Conservation (phyloP, 75 land plant species). For the Pinus albicaulis region DNA sequence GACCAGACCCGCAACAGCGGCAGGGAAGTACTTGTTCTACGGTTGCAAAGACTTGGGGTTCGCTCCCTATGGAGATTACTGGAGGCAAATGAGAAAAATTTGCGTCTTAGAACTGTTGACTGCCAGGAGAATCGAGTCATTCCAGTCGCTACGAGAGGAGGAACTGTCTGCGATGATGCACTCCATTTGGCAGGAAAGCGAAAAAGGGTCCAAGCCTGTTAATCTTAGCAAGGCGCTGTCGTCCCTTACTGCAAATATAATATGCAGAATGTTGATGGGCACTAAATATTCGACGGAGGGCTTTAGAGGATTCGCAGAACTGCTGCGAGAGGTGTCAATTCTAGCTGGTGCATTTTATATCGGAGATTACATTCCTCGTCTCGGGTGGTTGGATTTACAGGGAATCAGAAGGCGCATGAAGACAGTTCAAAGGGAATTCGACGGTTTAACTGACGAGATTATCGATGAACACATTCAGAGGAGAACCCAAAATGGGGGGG, state of each 20-base stretch:
- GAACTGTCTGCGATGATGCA: constrained; percentile 2
- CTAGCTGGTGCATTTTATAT: background rate
- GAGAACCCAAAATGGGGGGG: background rate
- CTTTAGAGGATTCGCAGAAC: background rate
- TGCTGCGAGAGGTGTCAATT: background rate
- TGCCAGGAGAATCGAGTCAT: constrained; percentile 12
- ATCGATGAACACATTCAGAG: background rate
- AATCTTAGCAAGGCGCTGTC: background rate
- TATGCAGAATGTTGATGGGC: background rate
- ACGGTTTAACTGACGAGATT: constrained; percentile 5
- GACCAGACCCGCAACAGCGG: background rate
- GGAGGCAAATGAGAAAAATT: constrained; percentile 31
- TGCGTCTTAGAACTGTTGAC: constrained; percentile 25
- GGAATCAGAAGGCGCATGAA: background rate
- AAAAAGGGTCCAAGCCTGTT: background rate
- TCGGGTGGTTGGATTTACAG: background rate
- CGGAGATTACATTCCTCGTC: constrained; percentile 6
- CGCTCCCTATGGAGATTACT: constrained; percentile 22
- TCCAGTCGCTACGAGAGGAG: constrained; percentile 11
- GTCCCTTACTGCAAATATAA: background rate
- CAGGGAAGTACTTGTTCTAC: background rate
- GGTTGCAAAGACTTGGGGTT: constrained; percentile 4
- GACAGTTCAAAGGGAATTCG: background rate
- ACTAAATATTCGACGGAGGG: background rate
- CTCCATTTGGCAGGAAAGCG: background rate